Evolutionary conservation across 2,329 filamentous ascomycete species (phyloP).

Genomic region (Ascochyta pisi): DNA sequence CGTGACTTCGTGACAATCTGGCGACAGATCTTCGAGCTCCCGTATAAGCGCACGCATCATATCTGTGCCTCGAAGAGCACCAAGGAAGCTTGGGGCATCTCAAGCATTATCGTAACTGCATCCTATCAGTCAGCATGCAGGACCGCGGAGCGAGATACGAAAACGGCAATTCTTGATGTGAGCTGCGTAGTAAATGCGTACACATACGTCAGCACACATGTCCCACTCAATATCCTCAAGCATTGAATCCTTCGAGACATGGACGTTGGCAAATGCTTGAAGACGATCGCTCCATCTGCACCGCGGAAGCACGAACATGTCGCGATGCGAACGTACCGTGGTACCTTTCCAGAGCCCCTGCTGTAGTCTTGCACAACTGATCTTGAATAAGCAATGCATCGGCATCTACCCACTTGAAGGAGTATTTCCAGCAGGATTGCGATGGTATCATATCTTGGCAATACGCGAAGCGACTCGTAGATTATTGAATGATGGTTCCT

Average conservation of each 20-base stretch:
- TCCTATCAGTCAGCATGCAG: not conserved
- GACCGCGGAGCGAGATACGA: slow-evolving; percentile 4
- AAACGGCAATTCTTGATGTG: not conserved
- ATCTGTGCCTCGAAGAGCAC: not conserved
- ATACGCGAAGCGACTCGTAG: slow-evolving; percentile 6
- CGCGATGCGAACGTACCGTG: not conserved
- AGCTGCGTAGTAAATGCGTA: slow-evolving; percentile 6
- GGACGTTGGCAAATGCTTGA: slow-evolving; percentile 9
- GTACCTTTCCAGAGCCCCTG: not conserved
- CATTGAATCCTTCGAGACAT: slow-evolving; percentile 1
- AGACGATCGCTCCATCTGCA: slow-evolving; percentile 5
- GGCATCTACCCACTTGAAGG: not conserved
- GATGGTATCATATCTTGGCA: slow-evolving; percentile 11
- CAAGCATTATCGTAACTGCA: not conserved
- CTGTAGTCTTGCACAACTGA: slow-evolving; percentile 12
- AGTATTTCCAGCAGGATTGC: not conserved
- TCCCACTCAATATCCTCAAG: slow-evolving; percentile 2
- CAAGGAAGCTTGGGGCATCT: slow-evolving; percentile 4
- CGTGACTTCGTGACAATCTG: slow-evolving; percentile 10
- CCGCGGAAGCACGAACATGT: slow-evolving; percentile 9
- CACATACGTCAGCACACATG: slow-evolving; percentile 12
- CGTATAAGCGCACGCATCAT: not conserved
- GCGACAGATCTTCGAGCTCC: slow-evolving; percentile 2
- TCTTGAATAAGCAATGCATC: slow-evolving; percentile 5
- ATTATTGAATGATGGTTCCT: slow-evolving; percentile 10